phyloP scores from a whole-genome alignment of 768 basidiomycete genomes.

The Vararia minispora region DNA sequence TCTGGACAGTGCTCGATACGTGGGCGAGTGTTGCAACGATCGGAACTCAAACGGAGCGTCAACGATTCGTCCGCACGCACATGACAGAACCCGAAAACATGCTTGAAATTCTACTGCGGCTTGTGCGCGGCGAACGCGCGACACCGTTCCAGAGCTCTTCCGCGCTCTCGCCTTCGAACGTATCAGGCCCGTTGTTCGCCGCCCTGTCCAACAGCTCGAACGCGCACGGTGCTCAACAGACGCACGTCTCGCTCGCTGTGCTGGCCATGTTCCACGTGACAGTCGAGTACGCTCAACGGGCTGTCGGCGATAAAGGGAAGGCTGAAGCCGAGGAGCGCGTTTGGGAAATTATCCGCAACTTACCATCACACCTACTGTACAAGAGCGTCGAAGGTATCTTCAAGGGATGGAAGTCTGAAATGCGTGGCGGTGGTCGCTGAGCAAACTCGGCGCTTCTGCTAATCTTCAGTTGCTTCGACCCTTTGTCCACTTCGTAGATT shows the following conservation, averaged over 20 bases:
- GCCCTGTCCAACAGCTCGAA: constrained; percentile 64
- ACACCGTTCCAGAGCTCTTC: constrained; percentile 54
- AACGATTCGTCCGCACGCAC: constrained; percentile 83
- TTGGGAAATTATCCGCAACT: constrained; percentile 80
- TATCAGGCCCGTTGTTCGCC: constrained; percentile 59
- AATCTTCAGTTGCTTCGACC: too few species aligned
- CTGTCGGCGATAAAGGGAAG: constrained; percentile 54
- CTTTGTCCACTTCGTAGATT: too few species aligned
- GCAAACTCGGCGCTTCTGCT: too few species aligned
- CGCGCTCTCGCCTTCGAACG: constrained; percentile 46
- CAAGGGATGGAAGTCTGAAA: constrained; percentile 82
- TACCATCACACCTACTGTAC: constrained; percentile 82
- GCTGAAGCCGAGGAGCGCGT: constrained; percentile 63
- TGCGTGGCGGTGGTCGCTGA: too few species aligned
- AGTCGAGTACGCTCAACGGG: constrained; percentile 70
- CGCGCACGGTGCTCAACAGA: constrained; percentile 84
- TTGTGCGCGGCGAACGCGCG: constrained; percentile 83
- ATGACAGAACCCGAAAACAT: constrained; percentile 81
- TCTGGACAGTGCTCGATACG: constrained; percentile 79
- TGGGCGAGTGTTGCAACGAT: constrained; percentile 84
- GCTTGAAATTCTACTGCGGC: constrained; percentile 84
- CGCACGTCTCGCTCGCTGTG: constrained; percentile 88
- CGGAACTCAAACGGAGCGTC: constrained; percentile 64
- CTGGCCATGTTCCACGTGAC: constrained; percentile 83
- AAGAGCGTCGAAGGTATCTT: constrained; percentile 92